Percentiles rank a stretch among this genome's conserved stretches.
Evolutionary conservation across 768 basidiomycete genomes (phyloP).

Genomic region (Tricholomella constricta): DNA sequence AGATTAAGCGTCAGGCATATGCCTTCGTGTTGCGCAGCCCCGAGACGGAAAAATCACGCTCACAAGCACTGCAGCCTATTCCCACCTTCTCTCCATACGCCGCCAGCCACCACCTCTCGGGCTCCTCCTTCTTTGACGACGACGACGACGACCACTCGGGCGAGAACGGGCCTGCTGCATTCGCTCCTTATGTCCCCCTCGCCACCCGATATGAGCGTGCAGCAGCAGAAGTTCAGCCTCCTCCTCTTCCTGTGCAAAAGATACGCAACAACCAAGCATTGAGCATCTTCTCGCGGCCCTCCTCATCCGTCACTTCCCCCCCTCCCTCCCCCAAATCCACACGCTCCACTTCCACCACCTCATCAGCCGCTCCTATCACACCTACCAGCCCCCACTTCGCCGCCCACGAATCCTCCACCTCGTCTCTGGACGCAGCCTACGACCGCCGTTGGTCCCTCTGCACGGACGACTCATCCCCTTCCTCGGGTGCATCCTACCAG

Average conservation of each 20-base stretch:
- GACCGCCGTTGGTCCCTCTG: conserved; percentile 18
- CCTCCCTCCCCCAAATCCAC: conserved; percentile 9
- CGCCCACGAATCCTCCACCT: background rate
- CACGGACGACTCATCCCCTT: conserved; percentile 15
- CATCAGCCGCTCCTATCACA: conserved; percentile 4
- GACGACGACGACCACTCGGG: conserved; percentile 5
- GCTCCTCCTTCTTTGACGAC: conserved; percentile 9
- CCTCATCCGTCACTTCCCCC: conserved; percentile 15
- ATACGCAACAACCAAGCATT: background rate
- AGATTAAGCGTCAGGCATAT: conserved; percentile 21
- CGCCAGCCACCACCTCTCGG: background rate
- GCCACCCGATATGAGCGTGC: conserved; percentile 17
- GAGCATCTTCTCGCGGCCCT: conserved; percentile 18
- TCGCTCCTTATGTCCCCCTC: conserved; percentile 19
- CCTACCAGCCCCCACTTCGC: conserved; percentile 7
- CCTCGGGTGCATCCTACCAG: conserved; percentile 8
- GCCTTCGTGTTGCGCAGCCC: conserved; percentile 13
- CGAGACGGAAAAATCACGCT: conserved; percentile 4
- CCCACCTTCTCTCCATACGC: conserved; percentile 12
- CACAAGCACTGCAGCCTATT: conserved; percentile 8
- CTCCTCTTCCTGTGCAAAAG: background rate
- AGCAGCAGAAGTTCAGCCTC: background rate
- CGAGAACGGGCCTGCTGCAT: conserved; percentile 1
- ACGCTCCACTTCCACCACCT: conserved; percentile 7
- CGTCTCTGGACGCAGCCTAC: background rate